These are phyloP conservation scores for Glycine soja DNA, from an alignment of 306 rosid species.

Conservation along the genomic window DNA sequence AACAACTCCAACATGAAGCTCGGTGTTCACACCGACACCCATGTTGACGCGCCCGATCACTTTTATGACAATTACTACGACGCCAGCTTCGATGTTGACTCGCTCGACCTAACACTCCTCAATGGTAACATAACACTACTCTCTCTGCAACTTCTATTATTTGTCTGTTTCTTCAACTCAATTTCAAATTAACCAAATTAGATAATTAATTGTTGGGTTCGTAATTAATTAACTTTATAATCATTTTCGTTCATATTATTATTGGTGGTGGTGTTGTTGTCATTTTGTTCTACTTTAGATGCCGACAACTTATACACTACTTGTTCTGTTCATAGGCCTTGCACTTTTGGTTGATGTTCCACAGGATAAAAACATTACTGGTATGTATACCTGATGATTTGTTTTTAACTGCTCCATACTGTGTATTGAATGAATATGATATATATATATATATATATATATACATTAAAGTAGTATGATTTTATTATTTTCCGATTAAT, in stretches of 20 bases:
- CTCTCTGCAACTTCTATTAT: neutral
- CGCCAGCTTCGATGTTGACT: slow-evolving; percentile 83
- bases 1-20: slow-evolving; percentile 69
- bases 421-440: slow-evolving; percentile 1
- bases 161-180: neutral
- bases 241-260: neutral
- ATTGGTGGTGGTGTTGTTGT: neutral
- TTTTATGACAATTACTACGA: slow-evolving; percentile 78
- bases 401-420: neutral
- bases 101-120: slow-evolving; percentile 78
- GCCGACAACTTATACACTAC: neutral
- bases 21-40: slow-evolving; percentile 82
- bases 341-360: slow-evolving; percentile 89
- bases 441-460: no score
- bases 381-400: slow-evolving; percentile 56
- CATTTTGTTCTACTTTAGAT: neutral
- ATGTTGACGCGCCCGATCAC: slow-evolving; percentile 87
- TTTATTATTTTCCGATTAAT: neutral
- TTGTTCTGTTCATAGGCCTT: slow-evolving; percentile 62
- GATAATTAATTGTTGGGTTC: neutral
- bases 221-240: neutral
- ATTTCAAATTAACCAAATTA: neutral
- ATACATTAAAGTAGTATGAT: no score
- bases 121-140: slow-evolving; percentile 57
- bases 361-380: slow-evolving; percentile 78